Evolutionary conservation across 202 grass and related monocot species (phyloP).

Genomic region (Sporobolus alterniflorus): DNA sequence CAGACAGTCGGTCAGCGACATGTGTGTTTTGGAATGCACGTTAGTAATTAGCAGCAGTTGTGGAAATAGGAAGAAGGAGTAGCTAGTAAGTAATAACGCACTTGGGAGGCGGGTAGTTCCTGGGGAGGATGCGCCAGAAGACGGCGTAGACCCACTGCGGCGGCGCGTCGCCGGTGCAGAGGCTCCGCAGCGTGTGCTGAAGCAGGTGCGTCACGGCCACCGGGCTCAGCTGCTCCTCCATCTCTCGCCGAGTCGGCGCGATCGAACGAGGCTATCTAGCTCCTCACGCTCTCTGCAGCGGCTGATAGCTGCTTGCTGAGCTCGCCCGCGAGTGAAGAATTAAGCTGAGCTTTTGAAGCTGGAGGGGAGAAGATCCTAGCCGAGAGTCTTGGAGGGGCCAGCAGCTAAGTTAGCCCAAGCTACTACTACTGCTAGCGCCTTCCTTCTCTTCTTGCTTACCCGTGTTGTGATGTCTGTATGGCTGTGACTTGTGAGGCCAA

Average conservation of each 20-base stretch:
- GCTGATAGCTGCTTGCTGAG: neutral
- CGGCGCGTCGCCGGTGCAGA: slow-evolving; percentile 70
- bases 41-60: neutral
- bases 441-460: neutral
- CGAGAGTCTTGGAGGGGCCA: slow-evolving; percentile 1
- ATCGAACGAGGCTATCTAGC: neutral
- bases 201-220: slow-evolving; percentile 88
- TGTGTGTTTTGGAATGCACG: neutral
- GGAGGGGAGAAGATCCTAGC: neutral
- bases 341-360: neutral
- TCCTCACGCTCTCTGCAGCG: neutral
- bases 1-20: neutral
- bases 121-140: slow-evolving; percentile 94
- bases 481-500: slow-evolving; percentile 49
- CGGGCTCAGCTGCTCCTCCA: slow-evolving; percentile 72
- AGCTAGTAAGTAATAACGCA: slow-evolving; percentile 13
- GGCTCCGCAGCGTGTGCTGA: slow-evolving; percentile 92
- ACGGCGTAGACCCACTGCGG: slow-evolving; percentile 93
- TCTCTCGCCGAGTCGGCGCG: slow-evolving; percentile 6
- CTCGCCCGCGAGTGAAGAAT: neutral
- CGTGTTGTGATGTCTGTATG: neutral
- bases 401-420: slow-evolving; percentile 4
- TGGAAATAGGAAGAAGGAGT: neutral
- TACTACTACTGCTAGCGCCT: neutral
- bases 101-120: slow-evolving; percentile 96